Evolutionary conservation across 768 basidiomycete species (phyloP), one percentile per base, ranked within the genome.

Genomic region (Phanerochaete carnosa): DNA sequence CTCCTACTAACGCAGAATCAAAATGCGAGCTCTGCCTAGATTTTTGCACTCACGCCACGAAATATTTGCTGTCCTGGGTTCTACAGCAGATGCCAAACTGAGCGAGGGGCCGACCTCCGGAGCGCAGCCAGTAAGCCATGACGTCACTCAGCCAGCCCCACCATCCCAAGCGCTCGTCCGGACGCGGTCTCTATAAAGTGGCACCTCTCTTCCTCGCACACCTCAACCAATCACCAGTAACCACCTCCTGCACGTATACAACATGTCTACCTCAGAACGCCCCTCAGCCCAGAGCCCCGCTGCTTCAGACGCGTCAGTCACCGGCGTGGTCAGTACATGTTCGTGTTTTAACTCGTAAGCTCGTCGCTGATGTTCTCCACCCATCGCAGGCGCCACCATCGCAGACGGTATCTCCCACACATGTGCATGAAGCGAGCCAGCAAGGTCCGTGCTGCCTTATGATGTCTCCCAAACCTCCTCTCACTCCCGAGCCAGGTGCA

Each of bases 391-490:
- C 4, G 19, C 25, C 52, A 32, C 62, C 62, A 7, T 64, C 62
- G 9, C 35, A 64, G 16, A 56, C 47, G 11, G 55, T 39, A 12
- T 43, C 47, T 29, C 62, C 62, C 4, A 59, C 58, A 25, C 19
- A 19, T 26, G 62, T 59, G 28, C 12, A 49, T 16, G 62, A 60
- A 25, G 59, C 35, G 4, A 50, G 45, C 28, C 62, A 64, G 35
- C 62, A 64, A 57, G 62, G 62, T 60, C 35, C 22, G 58, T 53
- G 3, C 3, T 8, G 19, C 29, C 13, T 3, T 13, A 11, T 16
- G 2, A 32, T 32, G 29, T 13, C 56, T 13, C 29, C 22, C 13
- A 13, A 23, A 23, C 26, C 13, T 6, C 26, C 23, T 47, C 22
- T 37, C 29, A 26, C 22, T 25, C 23, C 15, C 15, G 2, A 12